These are phyloP conservation scores for Huntiella moniliformis DNA, from an alignment of 2,329 filamentous ascomycete genomes.

Conservation along the genomic window DNA sequence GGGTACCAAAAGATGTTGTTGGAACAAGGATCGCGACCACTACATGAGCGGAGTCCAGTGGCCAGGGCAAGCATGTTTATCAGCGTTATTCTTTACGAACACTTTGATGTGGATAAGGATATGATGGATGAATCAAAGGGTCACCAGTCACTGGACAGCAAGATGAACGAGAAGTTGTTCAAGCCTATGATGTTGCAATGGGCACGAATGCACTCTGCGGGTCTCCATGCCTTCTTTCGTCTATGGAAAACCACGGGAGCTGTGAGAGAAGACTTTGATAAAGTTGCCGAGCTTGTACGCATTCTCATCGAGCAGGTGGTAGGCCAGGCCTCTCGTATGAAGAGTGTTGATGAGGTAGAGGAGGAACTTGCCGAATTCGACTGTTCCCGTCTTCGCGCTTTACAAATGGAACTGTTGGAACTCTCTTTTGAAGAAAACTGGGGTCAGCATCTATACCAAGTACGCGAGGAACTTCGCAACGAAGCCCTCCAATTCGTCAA, in stretches of 20 bases:
- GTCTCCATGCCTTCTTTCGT: slow-evolving; percentile 71
- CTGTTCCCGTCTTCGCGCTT: slow-evolving; percentile 53
- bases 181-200: slow-evolving; percentile 78
- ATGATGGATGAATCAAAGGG: slow-evolving; percentile 62
- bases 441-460: slow-evolving; percentile 74
- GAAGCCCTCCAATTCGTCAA: slow-evolving; percentile 94
- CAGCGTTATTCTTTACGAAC: slow-evolving; percentile 77
- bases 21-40: slow-evolving; percentile 62
- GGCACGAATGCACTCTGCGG: slow-evolving; percentile 74
- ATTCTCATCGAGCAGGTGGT: slow-evolving; percentile 83
- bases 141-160: slow-evolving; percentile 56
- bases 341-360: slow-evolving; percentile 72
- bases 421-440: slow-evolving; percentile 86
- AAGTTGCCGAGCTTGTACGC: slow-evolving; percentile 76
- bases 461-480: slow-evolving; percentile 77
- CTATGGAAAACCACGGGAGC: slow-evolving; percentile 86
- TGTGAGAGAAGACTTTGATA: slow-evolving; percentile 71
- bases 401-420: slow-evolving; percentile 88
- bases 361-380: slow-evolving; percentile 77
- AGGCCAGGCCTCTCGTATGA: slow-evolving; percentile 61
- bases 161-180: slow-evolving; percentile 73
- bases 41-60: slow-evolving; percentile 63
- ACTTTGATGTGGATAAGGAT: slow-evolving; percentile 80
- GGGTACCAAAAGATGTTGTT: slow-evolving; percentile 79
- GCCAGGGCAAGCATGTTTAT: slow-evolving; percentile 72